Percentiles rank a stretch among this genome's conserved stretches.
Conservation (phyloP, 2,329 filamentous ascomycete genomes). For the Alternaria infectoria region DNA sequence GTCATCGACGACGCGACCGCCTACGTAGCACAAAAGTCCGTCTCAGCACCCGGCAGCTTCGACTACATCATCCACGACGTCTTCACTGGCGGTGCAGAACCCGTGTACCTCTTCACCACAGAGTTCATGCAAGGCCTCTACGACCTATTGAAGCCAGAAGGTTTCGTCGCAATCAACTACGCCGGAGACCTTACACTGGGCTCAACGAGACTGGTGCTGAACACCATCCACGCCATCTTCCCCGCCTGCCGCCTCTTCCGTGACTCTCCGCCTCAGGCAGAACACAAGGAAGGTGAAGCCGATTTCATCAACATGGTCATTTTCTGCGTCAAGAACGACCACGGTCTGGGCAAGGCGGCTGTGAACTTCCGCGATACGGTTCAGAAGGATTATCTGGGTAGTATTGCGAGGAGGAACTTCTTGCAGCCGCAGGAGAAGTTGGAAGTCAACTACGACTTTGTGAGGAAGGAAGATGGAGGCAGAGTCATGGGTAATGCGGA, state of each 20-base stretch:
- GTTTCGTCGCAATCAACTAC: constrained; percentile 94
- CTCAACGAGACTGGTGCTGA: constrained; percentile 77
- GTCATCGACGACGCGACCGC: constrained; percentile 80
- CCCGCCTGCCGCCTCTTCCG: constrained; percentile 91
- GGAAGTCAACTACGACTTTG: constrained; percentile 50
- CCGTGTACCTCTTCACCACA: constrained; percentile 82
- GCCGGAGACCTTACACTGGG: constrained; percentile 84
- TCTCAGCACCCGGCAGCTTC: constrained; percentile 59
- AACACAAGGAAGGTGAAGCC: constrained; percentile 35
- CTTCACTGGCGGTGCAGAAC: constrained; percentile 95
- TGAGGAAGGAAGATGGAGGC: constrained; percentile 47
- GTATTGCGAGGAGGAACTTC: constrained; percentile 71
- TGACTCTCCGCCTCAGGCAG: constrained; percentile 67
- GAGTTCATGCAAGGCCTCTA: constrained; percentile 79
- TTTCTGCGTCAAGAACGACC: constrained; percentile 77
- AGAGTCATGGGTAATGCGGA: constrained; percentile 67
- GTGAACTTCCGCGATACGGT: constrained; percentile 72
- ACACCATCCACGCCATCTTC: constrained; percentile 83
- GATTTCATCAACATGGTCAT: constrained; percentile 97
- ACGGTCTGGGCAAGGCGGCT: constrained; percentile 39
- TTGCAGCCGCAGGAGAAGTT: constrained; percentile 77
- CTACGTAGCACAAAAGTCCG: constrained; percentile 65
- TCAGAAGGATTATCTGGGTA: constrained; percentile 72
- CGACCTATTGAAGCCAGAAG: constrained; percentile 74
- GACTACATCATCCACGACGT: constrained; percentile 98